Evolutionary conservation across 169 alveolate genomes (phyloP).

Genomic region (Plasmodium sp.): DNA sequence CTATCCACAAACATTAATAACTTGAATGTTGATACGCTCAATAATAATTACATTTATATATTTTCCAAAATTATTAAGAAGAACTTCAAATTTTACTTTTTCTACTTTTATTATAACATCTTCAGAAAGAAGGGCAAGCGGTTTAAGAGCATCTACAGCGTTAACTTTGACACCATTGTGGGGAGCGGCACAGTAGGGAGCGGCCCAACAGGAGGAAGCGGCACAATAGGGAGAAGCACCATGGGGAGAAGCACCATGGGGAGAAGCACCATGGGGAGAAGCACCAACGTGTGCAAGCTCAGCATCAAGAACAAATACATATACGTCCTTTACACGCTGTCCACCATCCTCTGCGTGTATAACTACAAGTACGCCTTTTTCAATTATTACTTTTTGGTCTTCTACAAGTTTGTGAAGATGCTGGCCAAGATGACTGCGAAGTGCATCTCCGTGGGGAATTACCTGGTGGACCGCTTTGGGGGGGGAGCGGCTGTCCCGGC

Average conservation of each 20-base stretch:
- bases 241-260: neutral
- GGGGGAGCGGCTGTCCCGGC: neutral
- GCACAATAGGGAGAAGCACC: neutral
- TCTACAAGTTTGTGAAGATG: constrained; percentile 40
- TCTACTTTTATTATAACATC: constrained; percentile 48
- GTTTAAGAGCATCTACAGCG: constrained; percentile 34
- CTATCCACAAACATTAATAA: constrained; percentile 47
- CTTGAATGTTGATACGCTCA: constrained; percentile 41
- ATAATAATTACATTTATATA: constrained; percentile 24
- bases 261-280: neutral
- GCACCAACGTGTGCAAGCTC: neutral
- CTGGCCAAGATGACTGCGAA: constrained; percentile 19
- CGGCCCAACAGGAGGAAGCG: too few relatives aligned
- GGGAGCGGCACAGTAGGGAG: too few relatives aligned
- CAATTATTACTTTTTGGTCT: constrained; percentile 45
- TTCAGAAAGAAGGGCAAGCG: constrained; percentile 35
- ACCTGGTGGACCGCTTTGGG: neutral
- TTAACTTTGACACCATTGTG: constrained; percentile 6
- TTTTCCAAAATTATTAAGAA: constrained; percentile 49
- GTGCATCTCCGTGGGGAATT: neutral
- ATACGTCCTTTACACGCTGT: constrained; percentile 40
- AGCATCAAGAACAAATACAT: constrained; percentile 47
- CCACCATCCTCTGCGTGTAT: constrained; percentile 37
- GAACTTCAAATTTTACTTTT: constrained; percentile 55
- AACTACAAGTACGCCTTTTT: constrained; percentile 53